Evolutionary conservation across 306 rosid species (phyloP).

Genomic region (Purshia tridentata): DNA sequence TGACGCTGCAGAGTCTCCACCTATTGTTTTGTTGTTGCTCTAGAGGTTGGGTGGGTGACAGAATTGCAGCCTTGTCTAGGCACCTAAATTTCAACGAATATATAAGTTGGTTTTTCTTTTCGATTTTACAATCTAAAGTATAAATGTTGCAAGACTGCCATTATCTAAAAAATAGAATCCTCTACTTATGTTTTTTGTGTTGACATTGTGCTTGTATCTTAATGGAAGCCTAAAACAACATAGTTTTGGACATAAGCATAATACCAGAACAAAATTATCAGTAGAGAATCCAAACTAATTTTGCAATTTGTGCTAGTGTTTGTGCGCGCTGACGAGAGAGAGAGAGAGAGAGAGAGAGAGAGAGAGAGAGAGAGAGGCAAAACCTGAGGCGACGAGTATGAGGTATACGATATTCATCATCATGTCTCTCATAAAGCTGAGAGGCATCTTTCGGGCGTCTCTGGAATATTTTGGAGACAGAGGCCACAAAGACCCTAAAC

Average conservation of each 20-base stretch:
- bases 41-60: neutral
- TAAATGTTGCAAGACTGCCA: neutral
- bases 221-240: too few relatives aligned
- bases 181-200: too few relatives aligned
- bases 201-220: too few relatives aligned
- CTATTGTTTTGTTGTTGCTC: constrained; percentile 18
- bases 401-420: neutral
- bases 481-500: constrained; percentile 28
- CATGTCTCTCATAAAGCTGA: neutral
- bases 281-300: too few relatives aligned
- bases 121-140: neutral
- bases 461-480: constrained; percentile 18
- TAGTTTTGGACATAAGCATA: too few relatives aligned
- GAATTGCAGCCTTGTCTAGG: constrained; percentile 39
- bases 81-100: constrained; percentile 9
- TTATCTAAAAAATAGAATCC: too few relatives aligned
- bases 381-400: constrained; percentile 25
- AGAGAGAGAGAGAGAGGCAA: neutral
- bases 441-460: neutral
- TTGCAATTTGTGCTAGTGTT: too few relatives aligned
- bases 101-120: neutral
- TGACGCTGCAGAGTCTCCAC: constrained; percentile 33
- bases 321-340: neutral
- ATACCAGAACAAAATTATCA: too few relatives aligned
- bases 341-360: too few relatives aligned